These are phyloP conservation scores for Candida dajiaensis DNA, from an alignment of 805 yeast species.

Conservation along the genomic window DNA sequence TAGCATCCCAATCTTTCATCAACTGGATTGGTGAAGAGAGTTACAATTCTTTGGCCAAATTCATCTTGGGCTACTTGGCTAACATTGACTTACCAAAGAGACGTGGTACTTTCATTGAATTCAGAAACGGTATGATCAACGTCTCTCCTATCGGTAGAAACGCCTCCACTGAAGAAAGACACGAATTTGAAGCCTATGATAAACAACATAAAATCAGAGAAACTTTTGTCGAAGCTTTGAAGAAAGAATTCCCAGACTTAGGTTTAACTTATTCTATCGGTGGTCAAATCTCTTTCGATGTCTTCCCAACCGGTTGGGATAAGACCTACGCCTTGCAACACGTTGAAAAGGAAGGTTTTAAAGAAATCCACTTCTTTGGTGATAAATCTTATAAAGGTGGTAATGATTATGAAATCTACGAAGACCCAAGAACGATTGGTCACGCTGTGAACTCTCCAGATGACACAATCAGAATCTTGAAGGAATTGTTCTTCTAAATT, in stretches of 20 bases:
- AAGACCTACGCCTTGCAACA: conserved; percentile 97
- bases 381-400: conserved; percentile 98
- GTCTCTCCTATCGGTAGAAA: conserved; percentile 98
- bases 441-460: conserved; percentile 87
- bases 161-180: conserved; percentile 90
- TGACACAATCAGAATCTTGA: conserved; percentile 82
- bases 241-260: conserved; percentile 73
- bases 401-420: conserved; percentile 95
- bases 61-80: conserved; percentile 78
- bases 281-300: conserved; percentile 98
- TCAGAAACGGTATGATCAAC: conserved; percentile 99
- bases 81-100: conserved; percentile 89
- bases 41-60: conserved; percentile 84
- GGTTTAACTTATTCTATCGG: conserved; percentile 96
- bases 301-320: conserved; percentile 99
- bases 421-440: conserved; percentile 89
- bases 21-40: conserved; percentile 93
- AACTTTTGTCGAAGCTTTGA: conserved; percentile 78
- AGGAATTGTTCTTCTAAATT: conserved; percentile 55
- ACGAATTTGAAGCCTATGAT: conserved; percentile 85
- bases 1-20: conserved; percentile 92
- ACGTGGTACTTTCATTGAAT: conserved; percentile 98
- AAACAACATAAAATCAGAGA: conserved; percentile 75
- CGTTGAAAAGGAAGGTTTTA: conserved; percentile 78
- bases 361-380: conserved; percentile 94